phyloP scores from a whole-genome alignment of 768 basidiomycete species.

The Cyclocybe aegerita region DNA sequence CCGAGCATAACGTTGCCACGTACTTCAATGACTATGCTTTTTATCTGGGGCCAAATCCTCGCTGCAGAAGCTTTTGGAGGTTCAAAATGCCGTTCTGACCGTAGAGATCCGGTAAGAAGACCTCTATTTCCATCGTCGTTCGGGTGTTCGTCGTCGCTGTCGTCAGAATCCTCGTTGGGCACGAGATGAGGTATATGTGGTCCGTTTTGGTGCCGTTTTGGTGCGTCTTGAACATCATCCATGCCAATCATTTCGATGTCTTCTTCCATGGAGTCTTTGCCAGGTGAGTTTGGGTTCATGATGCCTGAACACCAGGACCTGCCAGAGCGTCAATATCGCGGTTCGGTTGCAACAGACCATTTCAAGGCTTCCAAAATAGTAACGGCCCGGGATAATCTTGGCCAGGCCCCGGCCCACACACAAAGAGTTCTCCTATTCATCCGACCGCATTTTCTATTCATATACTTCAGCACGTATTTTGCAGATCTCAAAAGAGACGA shows the following conservation, averaged over 20 bases:
- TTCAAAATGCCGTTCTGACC: slow-evolving; percentile 22
- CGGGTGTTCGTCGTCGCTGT: slow-evolving; percentile 32
- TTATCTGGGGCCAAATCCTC: slow-evolving; percentile 53
- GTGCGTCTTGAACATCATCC: slow-evolving; percentile 17
- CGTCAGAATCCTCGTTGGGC: slow-evolving; percentile 27
- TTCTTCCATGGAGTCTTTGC: slow-evolving; percentile 23
- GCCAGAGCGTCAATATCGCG: not conserved
- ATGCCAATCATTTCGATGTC: slow-evolving; percentile 38
- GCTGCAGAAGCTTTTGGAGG: slow-evolving; percentile 1
- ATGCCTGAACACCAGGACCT: not conserved
- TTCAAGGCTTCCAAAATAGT: no score
- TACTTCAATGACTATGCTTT: slow-evolving; percentile 73
- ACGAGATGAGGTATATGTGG: slow-evolving; percentile 1
- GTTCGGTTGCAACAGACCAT: no score
- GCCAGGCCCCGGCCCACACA: no score
- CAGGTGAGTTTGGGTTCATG: slow-evolving; percentile 34
- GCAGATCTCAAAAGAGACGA: no score
- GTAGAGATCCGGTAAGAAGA: slow-evolving; percentile 37
- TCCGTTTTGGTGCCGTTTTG: slow-evolving; percentile 11
- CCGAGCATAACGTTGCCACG: slow-evolving; percentile 15
- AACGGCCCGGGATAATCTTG: no score
- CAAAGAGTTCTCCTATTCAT: no score
- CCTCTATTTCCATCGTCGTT: slow-evolving; percentile 41
- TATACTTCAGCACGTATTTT: no score
- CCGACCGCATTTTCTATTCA: no score